Evolutionary conservation across 768 basidiomycete species (phyloP).

Genomic region (Lactifluus pinguis): DNA sequence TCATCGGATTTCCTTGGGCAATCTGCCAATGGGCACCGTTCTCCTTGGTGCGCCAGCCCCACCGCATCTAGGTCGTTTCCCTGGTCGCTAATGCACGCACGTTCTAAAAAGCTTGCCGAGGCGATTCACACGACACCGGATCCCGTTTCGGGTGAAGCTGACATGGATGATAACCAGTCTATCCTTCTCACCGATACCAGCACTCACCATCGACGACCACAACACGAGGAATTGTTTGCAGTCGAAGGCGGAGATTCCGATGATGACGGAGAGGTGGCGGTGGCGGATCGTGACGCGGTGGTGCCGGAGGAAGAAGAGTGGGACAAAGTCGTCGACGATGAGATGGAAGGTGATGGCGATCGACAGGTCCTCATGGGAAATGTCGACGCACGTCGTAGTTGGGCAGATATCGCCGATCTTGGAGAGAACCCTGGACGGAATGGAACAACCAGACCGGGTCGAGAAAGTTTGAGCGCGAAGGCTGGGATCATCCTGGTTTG

Average conservation of each 20-base stretch:
- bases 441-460: background rate
- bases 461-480: constrained; percentile 54
- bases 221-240: constrained; percentile 25
- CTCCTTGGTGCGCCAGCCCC: constrained; percentile 51
- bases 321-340: constrained; percentile 23
- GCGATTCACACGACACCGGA: constrained; percentile 67
- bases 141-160: constrained; percentile 15
- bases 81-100: background rate
- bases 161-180: constrained; percentile 26
- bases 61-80: background rate
- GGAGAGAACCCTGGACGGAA: constrained; percentile 1
- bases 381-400: constrained; percentile 14
- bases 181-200: constrained; percentile 35
- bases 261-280: constrained; percentile 13
- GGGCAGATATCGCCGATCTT: constrained; percentile 7
- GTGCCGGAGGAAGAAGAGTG: constrained; percentile 22
- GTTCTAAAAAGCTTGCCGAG: constrained; percentile 50
- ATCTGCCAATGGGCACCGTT: constrained; percentile 91
- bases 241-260: constrained; percentile 23
- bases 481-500: constrained; percentile 81
- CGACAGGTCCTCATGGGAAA: constrained; percentile 17
- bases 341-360: constrained; percentile 16
- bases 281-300: constrained; percentile 2
- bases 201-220: constrained; percentile 19
- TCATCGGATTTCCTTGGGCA: constrained; percentile 90